Percentiles rank a stretch among this genome's conserved stretches.
Conservation (phyloP, 2,329 filamentous ascomycete genomes). For the Raffaelea arxii region DNA sequence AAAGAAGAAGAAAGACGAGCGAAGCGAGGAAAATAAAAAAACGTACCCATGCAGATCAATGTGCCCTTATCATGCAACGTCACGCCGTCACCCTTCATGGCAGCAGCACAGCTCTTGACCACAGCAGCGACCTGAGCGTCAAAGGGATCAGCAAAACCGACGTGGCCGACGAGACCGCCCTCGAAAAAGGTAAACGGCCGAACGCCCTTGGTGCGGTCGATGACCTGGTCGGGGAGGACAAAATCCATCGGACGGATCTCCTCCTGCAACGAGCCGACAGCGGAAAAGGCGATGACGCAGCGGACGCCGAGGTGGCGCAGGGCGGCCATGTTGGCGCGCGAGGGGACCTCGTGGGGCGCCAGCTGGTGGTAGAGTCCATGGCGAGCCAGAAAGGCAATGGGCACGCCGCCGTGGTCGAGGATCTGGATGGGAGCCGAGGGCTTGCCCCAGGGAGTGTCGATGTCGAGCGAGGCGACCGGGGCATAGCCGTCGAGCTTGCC, state of each 20-base stretch:
- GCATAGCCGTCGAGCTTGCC: constrained; percentile 79
- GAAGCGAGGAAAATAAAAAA: neutral
- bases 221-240: constrained; percentile 90
- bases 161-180: constrained; percentile 82
- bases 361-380: constrained; percentile 84
- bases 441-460: constrained; percentile 78
- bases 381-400: constrained; percentile 87
- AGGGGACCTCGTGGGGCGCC: constrained; percentile 90
- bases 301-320: constrained; percentile 82
- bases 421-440: constrained; percentile 72
- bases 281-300: constrained; percentile 87
- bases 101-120: constrained; percentile 64
- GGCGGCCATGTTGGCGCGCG: constrained; percentile 96
- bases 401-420: constrained; percentile 72
- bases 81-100: constrained; percentile 75
- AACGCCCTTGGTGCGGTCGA: constrained; percentile 93
- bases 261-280: constrained; percentile 86
- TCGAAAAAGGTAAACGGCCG: constrained; percentile 95
- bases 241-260: constrained; percentile 94
- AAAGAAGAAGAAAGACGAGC: neutral
- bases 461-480: constrained; percentile 67
- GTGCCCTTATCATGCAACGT: constrained; percentile 75
- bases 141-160: constrained; percentile 94
- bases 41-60: constrained; percentile 81
- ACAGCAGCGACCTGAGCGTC: constrained; percentile 68